Percentiles rank a stretch among this genome's conserved stretches.
Evolutionary conservation across 2,329 filamentous ascomycete species (phyloP).

Genomic region (Fusarium luffae): DNA sequence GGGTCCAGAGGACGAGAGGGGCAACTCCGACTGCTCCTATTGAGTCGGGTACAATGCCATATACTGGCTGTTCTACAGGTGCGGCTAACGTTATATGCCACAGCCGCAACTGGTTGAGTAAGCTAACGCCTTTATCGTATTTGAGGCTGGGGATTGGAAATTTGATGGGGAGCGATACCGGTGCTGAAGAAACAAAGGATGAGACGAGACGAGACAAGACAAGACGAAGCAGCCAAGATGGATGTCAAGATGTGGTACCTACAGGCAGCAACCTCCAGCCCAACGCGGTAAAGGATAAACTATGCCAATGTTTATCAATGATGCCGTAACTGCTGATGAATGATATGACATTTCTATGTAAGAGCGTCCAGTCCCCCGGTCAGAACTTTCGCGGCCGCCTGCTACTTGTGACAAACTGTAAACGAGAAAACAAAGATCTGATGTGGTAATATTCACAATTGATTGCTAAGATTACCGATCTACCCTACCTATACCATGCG

Average conservation of each 20-base stretch:
- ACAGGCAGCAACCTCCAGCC: conserved; percentile 21
- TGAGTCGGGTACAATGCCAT: conserved; percentile 37
- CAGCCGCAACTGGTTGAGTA: conserved; percentile 28
- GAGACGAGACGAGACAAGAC: conserved; percentile 30
- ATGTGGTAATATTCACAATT: conserved; percentile 21
- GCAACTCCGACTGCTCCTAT: conserved; percentile 30
- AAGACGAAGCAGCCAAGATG: conserved; percentile 2
- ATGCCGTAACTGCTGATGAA: conserved; percentile 40
- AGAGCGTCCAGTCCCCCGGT: conserved; percentile 8
- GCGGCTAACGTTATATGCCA: conserved; percentile 18
- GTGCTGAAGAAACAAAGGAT: conserved; percentile 5
- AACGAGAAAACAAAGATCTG: conserved; percentile 3
- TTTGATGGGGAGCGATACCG: conserved; percentile 3
- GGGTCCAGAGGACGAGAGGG: conserved; percentile 25
- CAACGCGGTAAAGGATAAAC: conserved; percentile 27
- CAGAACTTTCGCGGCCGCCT: conserved; percentile 5
- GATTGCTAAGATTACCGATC: conserved; percentile 18
- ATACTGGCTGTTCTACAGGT: conserved; percentile 15
- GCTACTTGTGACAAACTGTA: conserved; percentile 2
- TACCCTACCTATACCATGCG: not conserved
- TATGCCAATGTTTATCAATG: conserved; percentile 39
- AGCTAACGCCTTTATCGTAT: conserved; percentile 10
- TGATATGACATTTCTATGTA: conserved; percentile 34
- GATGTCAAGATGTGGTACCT: conserved; percentile 24
- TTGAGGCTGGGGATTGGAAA: conserved; percentile 1